Evolutionary conservation across 2,329 filamentous ascomycete genomes (phyloP), one percentile per base, ranked within the genome.

Genomic region (Tympanopsis confertula): DNA sequence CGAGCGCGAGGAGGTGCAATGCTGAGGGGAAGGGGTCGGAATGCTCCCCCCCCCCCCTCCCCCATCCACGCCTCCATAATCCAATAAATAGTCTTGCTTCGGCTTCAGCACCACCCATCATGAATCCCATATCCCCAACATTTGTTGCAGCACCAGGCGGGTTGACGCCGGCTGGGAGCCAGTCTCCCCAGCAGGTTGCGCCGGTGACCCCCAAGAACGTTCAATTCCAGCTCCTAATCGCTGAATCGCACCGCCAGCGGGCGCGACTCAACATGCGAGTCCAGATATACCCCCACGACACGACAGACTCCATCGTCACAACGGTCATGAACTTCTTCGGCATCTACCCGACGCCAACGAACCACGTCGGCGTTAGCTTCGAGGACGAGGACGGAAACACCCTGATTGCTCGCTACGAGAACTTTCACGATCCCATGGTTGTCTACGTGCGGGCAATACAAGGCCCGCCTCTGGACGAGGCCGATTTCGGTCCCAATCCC

Each of bases 251-350:
- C 42, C 74, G 81, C 54, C 76, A 74, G 49, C 75, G 77, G 49
- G 82, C 82, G 61, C 79, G 84, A 53, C 68, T 88, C 47, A 83
- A 84, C n/a, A 80, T 89, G 75, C 71, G 83, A 51, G 83, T 89
- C 38, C 84, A 93, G 53, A 95, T 98, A 49, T 94, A 82, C 53
- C 86, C 86, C 35, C 88, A 96, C 60, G 91, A 98, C 66, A 88
- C 86, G 38, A 96, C 89, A 17, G 89, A 96, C 56, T 95, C 88
- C 24, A 98, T 98, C 63, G 86, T 96, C 45, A 91, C 87, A 13
- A 96, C 91, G 1, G 89, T 96, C 54, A 96, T 94, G 72, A 96
- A 95, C 68, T 96, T 96, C 65, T 96, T 94, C 56, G 91, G 91
- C 43, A 73, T 98, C 47, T 95, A 95, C 58, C 85, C 89, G 46